A percentile compares a stretch with the other conserved stretches of the same genome.
phyloP scores from a whole-genome alignment of 345 rosid species.

The Conringia planisiliqua region DNA sequence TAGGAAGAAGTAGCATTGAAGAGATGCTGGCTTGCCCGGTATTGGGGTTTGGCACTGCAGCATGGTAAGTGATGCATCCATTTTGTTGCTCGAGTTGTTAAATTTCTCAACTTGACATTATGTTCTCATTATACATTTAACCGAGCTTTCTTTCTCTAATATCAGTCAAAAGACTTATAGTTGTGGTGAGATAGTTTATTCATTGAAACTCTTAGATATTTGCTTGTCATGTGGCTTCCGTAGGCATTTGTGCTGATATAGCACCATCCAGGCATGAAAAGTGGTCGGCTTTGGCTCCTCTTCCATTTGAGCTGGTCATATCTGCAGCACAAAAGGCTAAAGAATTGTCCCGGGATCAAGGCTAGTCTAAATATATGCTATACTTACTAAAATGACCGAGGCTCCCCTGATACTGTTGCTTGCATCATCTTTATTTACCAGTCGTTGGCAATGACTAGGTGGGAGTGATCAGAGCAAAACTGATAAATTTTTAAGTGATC shows the following conservation, averaged over 20 bases:
- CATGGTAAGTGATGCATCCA: slow-evolving; percentile 54
- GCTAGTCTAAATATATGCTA: slow-evolving; percentile 38
- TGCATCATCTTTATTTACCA: background rate
- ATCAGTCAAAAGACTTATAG: background rate
- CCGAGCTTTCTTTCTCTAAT: background rate
- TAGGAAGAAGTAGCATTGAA: slow-evolving; percentile 98
- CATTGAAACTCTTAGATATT: background rate
- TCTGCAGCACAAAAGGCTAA: slow-evolving; percentile 97
- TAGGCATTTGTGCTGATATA: slow-evolving; percentile 84
- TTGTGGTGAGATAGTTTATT: background rate
- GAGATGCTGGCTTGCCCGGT: slow-evolving; percentile 99
- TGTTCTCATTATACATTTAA: background rate
- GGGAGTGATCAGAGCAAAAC: slow-evolving; percentile 53
- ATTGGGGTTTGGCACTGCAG: slow-evolving; percentile 90
- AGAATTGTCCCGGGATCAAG: slow-evolving; percentile 64
- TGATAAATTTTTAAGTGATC: slow-evolving; percentile 61
- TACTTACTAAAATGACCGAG: background rate
- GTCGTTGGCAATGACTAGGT: slow-evolving; percentile 34
- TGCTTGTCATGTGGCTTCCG: slow-evolving; percentile 16
- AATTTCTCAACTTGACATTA: background rate
- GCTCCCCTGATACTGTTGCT: background rate
- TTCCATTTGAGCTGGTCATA: slow-evolving; percentile 89
- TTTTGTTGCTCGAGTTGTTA: background rate
- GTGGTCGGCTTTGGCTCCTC: slow-evolving; percentile 98
- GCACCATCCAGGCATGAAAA: slow-evolving; percentile 73